Base-by-base conservation (phyloP, 2,329 filamentous ascomycete genomes). In the Ophiocordyceps camponoti-saundersi region DNA sequence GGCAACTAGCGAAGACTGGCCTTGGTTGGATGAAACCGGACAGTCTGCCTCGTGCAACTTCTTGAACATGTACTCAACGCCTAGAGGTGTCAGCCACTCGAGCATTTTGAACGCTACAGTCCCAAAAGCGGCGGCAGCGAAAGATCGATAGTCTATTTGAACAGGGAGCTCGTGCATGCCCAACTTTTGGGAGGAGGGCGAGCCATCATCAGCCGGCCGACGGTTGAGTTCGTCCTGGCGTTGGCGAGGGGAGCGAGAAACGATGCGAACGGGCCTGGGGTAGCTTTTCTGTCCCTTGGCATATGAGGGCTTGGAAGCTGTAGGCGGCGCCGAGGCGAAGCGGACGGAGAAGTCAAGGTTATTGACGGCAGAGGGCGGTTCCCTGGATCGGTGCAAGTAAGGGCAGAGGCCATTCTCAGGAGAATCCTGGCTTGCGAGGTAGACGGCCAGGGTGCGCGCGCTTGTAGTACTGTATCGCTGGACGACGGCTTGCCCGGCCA, bases 391-490 rank as follows among this genome's bases (percentile, higher is more conserved):
- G 43, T 63, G 62, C 16, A 77, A 59, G 21, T 65, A 59, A 1
- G 71, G 71, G 45, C 87, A 94, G 0, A 94, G 66, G 3, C 75
- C 77, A 48, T 66, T 70, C 51, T 85, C 79, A 0, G 87, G 79
- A 52, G 92, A 78, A 55, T 89, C 83, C 57, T 87, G 80, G 56
- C 82, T 85, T 11, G 87, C 85, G 45, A 94, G 71, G 56, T 85
- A 85, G 48, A 85, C 76, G 13, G 88, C 88, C 30, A 95, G 65
- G 1, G 84, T 85, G 55, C 86, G 77, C 10, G 88, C 87, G 56
- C 86, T 94, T 43, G 87, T 78, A 21, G 82, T 74, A 48, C 82
- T 94, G 56, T 89, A 92, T 56, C 82, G 75, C 50, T 86, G 80
- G 54, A 87, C 75, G 2, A 86, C 86, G 1, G 74, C 74, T 52